These are phyloP conservation scores for Hymenoscyphus albidus DNA, from an alignment of 2,329 filamentous ascomycete genomes.

Conservation along the genomic window DNA sequence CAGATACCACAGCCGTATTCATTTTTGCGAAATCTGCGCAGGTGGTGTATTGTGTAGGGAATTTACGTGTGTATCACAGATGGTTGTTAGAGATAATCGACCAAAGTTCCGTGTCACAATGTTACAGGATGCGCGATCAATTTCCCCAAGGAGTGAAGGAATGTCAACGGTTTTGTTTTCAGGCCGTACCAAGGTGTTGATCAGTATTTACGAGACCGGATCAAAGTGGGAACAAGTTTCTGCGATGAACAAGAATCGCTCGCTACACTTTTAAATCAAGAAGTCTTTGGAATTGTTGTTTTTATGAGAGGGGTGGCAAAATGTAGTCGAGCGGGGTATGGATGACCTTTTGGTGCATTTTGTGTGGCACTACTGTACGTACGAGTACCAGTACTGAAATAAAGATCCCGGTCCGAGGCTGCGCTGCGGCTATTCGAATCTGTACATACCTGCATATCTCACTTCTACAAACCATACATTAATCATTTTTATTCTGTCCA, in stretches of 20 bases:
- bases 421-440: no score
- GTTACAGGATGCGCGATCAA: slow-evolving; percentile 3
- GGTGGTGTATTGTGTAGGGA: background rate
- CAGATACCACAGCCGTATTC: slow-evolving; percentile 16
- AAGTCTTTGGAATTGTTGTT: no score
- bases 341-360: no score
- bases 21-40: slow-evolving; percentile 9
- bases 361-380: no score
- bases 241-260: background rate
- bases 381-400: no score
- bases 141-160: slow-evolving; percentile 1
- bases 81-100: background rate
- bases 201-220: background rate
- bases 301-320: no score
- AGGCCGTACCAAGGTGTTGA: background rate
- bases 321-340: no score
- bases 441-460: no score
- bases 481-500: no score
- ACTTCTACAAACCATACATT: no score
- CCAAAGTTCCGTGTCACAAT: background rate
- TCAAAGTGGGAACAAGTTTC: background rate
- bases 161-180: background rate
- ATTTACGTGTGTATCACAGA: background rate
- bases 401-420: no score
- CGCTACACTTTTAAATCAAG: no score